Evolutionary conservation across 352 stramenopile genomes (phyloP).

Genomic region (Achlya hypogyna): DNA sequence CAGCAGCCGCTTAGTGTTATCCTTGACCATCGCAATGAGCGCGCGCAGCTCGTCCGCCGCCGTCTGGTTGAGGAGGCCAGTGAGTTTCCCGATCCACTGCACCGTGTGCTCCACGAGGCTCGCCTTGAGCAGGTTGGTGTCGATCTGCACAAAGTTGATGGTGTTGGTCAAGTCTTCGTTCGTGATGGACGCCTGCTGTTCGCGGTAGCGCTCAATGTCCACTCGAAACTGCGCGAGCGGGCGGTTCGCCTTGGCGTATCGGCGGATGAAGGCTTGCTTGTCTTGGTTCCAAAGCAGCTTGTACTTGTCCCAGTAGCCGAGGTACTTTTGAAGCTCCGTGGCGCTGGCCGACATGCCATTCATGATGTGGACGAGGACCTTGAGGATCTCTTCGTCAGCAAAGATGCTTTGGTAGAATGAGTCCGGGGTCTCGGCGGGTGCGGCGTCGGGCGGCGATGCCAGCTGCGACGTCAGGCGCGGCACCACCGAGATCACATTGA

Average conservation of each 20-base stretch:
- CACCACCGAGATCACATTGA: constrained; percentile 88
- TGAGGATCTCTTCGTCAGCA: constrained; percentile 93
- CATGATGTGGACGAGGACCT: constrained; percentile 93
- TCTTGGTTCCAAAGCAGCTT: constrained; percentile 91
- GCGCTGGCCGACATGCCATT: constrained; percentile 92
- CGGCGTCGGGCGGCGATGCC: neutral
- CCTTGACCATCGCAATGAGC: constrained; percentile 83
- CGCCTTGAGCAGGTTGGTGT: constrained; percentile 89
- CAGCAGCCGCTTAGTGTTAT: constrained; percentile 78
- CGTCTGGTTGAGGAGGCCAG: constrained; percentile 86
- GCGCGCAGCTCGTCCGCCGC: constrained; percentile 80
- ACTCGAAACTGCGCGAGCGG: constrained; percentile 87
- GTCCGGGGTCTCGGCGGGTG: neutral
- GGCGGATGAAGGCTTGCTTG: constrained; percentile 91
- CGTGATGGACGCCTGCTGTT: constrained; percentile 87
- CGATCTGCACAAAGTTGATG: constrained; percentile 94
- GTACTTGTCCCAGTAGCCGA: constrained; percentile 94
- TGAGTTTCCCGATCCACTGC: constrained; percentile 90
- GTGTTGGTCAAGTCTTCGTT: constrained; percentile 88
- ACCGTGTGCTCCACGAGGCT: constrained; percentile 88
- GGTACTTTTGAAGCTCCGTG: constrained; percentile 91
- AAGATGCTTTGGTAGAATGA: constrained; percentile 90
- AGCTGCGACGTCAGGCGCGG: constrained; percentile 54
- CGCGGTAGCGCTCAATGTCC: constrained; percentile 87
- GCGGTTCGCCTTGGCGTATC: constrained; percentile 93